Conservation (phyloP, 495 filamentous ascomycete species). For the Usnea hakonensis region DNA sequence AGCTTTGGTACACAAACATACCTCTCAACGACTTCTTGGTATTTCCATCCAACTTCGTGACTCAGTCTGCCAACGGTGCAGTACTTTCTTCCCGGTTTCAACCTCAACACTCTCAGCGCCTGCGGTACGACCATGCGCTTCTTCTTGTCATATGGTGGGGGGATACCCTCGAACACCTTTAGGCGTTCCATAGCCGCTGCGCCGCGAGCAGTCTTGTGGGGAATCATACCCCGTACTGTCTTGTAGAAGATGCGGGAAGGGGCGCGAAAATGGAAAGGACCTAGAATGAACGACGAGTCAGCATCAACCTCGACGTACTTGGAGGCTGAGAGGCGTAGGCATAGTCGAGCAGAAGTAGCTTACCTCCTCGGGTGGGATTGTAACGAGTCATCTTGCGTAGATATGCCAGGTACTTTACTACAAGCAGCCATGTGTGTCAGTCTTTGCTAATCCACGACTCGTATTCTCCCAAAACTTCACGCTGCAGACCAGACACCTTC, state of each 20-base stretch:
- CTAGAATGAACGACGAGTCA: slow-evolving; percentile 43
- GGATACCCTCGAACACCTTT: slow-evolving; percentile 99
- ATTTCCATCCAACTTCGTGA: slow-evolving; percentile 99
- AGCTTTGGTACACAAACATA: slow-evolving; percentile 32
- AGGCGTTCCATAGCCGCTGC: slow-evolving; percentile 93
- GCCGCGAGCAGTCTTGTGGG: slow-evolving; percentile 98
- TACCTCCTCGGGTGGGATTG: slow-evolving; percentile 96
- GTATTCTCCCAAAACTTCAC: neutral
- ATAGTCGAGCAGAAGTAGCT: slow-evolving; percentile 29
- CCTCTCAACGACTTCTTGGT: slow-evolving; percentile 96
- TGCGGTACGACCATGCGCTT: slow-evolving; percentile 99
- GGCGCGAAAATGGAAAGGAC: slow-evolving; percentile 99
- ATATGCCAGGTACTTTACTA: slow-evolving; percentile 99
- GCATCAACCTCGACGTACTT: slow-evolving; percentile 12
- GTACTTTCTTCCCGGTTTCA: slow-evolving; percentile 99
- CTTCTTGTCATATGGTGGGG: slow-evolving; percentile 98
- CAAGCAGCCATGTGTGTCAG: slow-evolving; percentile 36
- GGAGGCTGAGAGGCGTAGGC: slow-evolving; percentile 8
- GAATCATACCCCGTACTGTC: slow-evolving; percentile 99
- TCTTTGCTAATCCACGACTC: slow-evolving; percentile 15
- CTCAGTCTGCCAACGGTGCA: slow-evolving; percentile 95
- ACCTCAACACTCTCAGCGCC: slow-evolving; percentile 84
- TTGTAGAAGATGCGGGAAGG: slow-evolving; percentile 99
- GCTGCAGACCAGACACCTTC: neutral
- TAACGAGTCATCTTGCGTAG: slow-evolving; percentile 99